Percentiles rank a stretch among this genome's conserved stretches.
Conservation (phyloP, 805 yeast genomes). For the Lipomyces sp. region DNA sequence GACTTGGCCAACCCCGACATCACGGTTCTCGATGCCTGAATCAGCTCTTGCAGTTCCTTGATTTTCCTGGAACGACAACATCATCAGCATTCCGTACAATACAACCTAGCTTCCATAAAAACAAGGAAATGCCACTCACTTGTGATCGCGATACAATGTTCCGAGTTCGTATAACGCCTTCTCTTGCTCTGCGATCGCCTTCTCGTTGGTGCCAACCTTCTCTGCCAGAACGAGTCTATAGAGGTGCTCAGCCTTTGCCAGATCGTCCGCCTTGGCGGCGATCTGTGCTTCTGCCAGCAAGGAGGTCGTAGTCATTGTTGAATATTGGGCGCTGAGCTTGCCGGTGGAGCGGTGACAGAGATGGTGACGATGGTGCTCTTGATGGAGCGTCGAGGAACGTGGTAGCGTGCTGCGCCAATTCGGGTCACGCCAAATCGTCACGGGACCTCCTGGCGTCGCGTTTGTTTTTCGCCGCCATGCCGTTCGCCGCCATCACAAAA, state of each 20-base stretch:
- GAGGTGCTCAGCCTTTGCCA: constrained; percentile 55
- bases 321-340: too few species aligned
- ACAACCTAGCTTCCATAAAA: background rate
- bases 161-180: constrained; percentile 74
- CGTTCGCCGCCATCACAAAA: background rate
- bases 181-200: constrained; percentile 56
- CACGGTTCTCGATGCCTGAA: constrained; percentile 64
- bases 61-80: constrained; percentile 36
- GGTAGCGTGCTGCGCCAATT: too few species aligned
- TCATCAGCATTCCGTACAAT: background rate
- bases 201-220: constrained; percentile 39
- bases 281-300: constrained; percentile 52
- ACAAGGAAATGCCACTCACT: constrained; percentile 14
- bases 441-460: background rate
- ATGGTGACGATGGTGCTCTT: too few species aligned
- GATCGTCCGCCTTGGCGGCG: constrained; percentile 50
- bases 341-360: too few species aligned
- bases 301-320: constrained; percentile 5
- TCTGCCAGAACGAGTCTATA: constrained; percentile 51
- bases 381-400: too few species aligned
- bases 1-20: constrained; percentile 85
- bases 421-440: background rate
- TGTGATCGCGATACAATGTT: constrained; percentile 53
- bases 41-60: constrained; percentile 55
- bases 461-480: background rate